Conservation (phyloP, 179 eudicot genomes). For the Corrigiola litoralis region DNA sequence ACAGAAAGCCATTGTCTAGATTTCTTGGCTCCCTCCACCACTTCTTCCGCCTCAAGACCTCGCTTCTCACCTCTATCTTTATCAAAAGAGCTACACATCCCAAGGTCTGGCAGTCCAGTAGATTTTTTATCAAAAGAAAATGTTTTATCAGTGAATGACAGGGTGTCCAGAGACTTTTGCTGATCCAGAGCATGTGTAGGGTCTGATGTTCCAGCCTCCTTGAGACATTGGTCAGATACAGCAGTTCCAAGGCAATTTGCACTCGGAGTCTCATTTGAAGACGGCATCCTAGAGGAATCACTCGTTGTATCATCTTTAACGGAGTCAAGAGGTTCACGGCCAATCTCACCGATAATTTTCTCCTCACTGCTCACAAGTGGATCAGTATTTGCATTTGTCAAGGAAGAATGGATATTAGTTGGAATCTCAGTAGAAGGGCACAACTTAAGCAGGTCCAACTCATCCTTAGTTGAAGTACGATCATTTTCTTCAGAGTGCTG, state of each 20-base stretch:
- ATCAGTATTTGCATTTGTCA: constrained; percentile 31
- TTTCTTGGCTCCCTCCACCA: constrained; percentile 49
- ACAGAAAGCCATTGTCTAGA: constrained; percentile 57
- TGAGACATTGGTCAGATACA: constrained; percentile 18
- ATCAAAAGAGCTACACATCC: constrained; percentile 33
- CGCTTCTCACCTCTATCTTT: constrained; percentile 69
- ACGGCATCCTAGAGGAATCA: constrained; percentile 23
- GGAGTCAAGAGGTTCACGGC: constrained; percentile 17
- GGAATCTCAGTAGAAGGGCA: too few species aligned
- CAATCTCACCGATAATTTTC: constrained; percentile 15
- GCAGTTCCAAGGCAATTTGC: constrained; percentile 26
- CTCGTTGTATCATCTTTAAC: constrained; percentile 26
- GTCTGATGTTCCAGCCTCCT: constrained; percentile 22
- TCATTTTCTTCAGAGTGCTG: constrained; percentile 28
- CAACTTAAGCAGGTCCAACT: too few species aligned
- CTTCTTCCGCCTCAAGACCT: constrained; percentile 32
- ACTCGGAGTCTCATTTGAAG: constrained; percentile 20
- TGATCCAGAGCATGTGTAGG: constrained; percentile 11
- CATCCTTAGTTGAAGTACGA: constrained; percentile 25
- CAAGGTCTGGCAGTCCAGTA: constrained; percentile 36
- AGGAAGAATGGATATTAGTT: constrained; percentile 46
- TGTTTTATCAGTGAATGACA: constrained; percentile 32
- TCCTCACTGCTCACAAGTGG: constrained; percentile 27
- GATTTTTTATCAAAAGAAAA: constrained; percentile 38
- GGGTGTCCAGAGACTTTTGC: constrained; percentile 25